phyloP scores from a whole-genome alignment of 805 yeast species.

The Nakazawaea siamensis region DNA sequence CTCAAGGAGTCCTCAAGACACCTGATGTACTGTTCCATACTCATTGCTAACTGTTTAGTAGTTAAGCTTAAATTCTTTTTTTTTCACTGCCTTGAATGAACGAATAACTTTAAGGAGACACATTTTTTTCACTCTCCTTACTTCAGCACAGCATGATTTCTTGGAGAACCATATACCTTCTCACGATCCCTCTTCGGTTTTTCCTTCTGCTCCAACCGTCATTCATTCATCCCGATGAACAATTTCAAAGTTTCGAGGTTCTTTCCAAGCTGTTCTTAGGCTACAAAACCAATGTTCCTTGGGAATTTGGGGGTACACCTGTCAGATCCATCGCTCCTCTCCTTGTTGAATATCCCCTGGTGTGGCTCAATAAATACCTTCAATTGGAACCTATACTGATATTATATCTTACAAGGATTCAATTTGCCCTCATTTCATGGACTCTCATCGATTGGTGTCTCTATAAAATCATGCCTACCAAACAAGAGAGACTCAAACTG shows the following conservation, averaged over 20 bases:
- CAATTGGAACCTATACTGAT: constrained; percentile 37
- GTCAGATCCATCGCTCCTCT: constrained; percentile 70
- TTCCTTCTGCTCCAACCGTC: constrained; percentile 61
- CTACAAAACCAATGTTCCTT: constrained; percentile 45
- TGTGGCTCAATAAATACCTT: constrained; percentile 23
- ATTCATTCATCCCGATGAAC: constrained; percentile 97
- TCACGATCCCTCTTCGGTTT: constrained; percentile 39
- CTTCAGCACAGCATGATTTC: neutral
- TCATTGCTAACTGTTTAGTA: neutral
- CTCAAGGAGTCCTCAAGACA: constrained; percentile 27
- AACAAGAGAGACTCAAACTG: constrained; percentile 29
- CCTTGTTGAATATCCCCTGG: constrained; percentile 62
- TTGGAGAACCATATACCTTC: constrained; percentile 42
- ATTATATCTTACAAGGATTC: constrained; percentile 47
- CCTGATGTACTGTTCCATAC: neutral
- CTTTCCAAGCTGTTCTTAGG: constrained; percentile 35
- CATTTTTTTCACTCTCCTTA: too few species aligned
- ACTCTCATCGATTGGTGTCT: constrained; percentile 21
- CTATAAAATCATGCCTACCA: constrained; percentile 22
- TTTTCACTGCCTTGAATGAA: too few species aligned
- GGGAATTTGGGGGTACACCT: constrained; percentile 71
- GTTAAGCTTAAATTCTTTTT: too few species aligned
- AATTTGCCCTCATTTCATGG: constrained; percentile 27
- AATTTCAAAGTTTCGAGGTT: constrained; percentile 83
- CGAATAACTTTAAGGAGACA: too few species aligned